Base-by-base conservation (phyloP, 1,284 basidiomycete species). In the Rhodotorula sp. region DNA sequence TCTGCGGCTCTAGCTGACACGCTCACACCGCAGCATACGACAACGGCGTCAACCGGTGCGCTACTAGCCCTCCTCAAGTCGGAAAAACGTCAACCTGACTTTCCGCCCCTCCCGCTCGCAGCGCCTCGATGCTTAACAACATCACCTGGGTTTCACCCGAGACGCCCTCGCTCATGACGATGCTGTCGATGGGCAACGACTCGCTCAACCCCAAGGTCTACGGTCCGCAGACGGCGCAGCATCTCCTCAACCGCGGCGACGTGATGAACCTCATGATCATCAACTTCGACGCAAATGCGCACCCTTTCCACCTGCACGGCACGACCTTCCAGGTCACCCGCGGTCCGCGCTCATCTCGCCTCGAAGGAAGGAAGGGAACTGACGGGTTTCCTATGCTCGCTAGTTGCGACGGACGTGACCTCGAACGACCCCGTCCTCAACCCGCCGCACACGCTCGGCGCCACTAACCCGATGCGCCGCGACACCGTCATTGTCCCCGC, bases 401-500 rank as follows among this genome's bases (percentile, higher is more conserved):
- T 44, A 73, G 89, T 90, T 68, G 86, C 88, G 0, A 78, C 84
- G 66, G 87, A 96, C 80, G 91, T 90, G 76, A 88, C 88, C 0
- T 93, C 92, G 0, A 82, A 86, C 78, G 91, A 97, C 81, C 86
- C 90, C 0, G 78, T 82, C 6, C 84, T 94, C 69, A 97, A 97
- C 83, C 94, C 94, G 27, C 88, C 91, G 0, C 82, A 91, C 66
- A 83, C 87, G 61, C 89, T 92, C 81, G 87, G 86, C 13, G 89
- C 91, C 79, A 80, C 83, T 2, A 97, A 97, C 83, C 94, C 94
- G 2, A 87, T 94, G 77, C 88, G 93, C 27, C 86, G 94, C 66
- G 92, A 97, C 82, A 76, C 82, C 36, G 73, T 80, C 66, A 78
- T 82, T 63, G 66, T 93, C 57, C 88, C 88, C 6, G 83, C 84